phyloP scores from a whole-genome alignment of 257 asterid genomes.

The Anisodus acutangulus region DNA sequence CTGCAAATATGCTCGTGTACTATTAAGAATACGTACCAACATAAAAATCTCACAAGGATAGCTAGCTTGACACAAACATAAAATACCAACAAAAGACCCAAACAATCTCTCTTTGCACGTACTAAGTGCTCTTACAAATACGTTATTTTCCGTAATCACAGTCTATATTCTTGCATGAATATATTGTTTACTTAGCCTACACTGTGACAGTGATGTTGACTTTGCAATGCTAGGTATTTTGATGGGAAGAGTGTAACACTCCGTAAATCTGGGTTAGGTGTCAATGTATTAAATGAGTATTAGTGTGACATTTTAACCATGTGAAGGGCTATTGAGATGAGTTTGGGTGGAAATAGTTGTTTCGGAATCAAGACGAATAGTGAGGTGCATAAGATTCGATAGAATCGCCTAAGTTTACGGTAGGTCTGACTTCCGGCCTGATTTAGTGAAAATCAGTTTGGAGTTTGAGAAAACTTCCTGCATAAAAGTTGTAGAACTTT shows the following conservation, averaged over 20 bases:
- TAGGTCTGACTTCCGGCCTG: too few relatives aligned
- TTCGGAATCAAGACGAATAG: too few relatives aligned
- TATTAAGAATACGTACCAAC: conserved; percentile 13
- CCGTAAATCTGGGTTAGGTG: too few relatives aligned
- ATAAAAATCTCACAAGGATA: background rate
- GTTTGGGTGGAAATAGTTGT: too few relatives aligned
- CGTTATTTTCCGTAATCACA: background rate
- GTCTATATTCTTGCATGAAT: background rate
- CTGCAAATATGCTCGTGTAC: conserved; percentile 9
- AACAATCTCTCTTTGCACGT: background rate
- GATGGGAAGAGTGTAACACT: background rate
- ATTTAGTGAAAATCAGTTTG: too few relatives aligned
- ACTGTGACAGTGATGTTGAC: conserved; percentile 12
- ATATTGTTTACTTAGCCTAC: background rate
- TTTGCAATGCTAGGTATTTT: background rate
- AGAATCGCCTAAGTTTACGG: too few relatives aligned
- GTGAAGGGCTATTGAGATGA: too few relatives aligned
- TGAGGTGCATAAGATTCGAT: too few relatives aligned
- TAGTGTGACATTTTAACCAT: too few relatives aligned
- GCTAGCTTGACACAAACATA: background rate
- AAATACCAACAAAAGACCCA: conserved; percentile 2
- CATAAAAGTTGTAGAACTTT: too few relatives aligned
- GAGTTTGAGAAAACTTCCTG: too few relatives aligned
- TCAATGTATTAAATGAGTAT: too few relatives aligned
- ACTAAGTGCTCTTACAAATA: background rate